A percentile compares a stretch with the other conserved stretches of the same genome.
Evolutionary conservation across 371 early-diverging fungal species (phyloP).

Genomic region (Synchytrium microbalum): DNA sequence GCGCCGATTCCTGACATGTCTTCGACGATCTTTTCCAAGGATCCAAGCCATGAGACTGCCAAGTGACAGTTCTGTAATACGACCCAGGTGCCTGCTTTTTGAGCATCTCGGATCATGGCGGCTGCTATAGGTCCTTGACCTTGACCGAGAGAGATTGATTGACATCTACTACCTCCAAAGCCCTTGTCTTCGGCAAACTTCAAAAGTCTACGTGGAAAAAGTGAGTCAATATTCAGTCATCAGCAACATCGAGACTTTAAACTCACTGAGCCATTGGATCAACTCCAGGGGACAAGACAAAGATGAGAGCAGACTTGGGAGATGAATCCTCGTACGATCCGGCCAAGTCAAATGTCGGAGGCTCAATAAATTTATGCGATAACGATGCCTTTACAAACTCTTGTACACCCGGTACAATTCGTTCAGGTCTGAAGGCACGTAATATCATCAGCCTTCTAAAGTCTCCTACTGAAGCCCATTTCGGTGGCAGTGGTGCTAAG

Average conservation of each 20-base stretch:
- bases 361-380: conserved; percentile 54
- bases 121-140: conserved; percentile 57
- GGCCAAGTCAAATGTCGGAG: conserved; percentile 50
- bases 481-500: conserved; percentile 30
- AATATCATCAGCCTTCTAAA: conserved; percentile 40
- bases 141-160: conserved; percentile 51
- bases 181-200: conserved; percentile 53
- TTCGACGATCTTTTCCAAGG: conserved; percentile 50
- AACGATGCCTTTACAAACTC: conserved; percentile 48
- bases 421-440: conserved; percentile 39
- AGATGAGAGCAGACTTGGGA: conserved; percentile 41
- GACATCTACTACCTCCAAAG: conserved; percentile 39
- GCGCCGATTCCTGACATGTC: conserved; percentile 30
- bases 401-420: conserved; percentile 40
- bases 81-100: conserved; percentile 48
- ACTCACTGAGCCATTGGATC: conserved; percentile 54
- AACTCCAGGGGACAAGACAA: conserved; percentile 51
- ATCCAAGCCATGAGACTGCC: conserved; percentile 46
- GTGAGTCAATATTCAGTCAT: neutral
- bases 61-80: conserved; percentile 56
- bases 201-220: conserved; percentile 27
- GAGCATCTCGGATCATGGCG: conserved; percentile 48
- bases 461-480: conserved; percentile 33
- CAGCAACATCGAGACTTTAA: neutral
- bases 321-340: conserved; percentile 48